Evolutionary conservation across 352 stramenopile genomes (phyloP), one percentile per base, ranked within the genome.

Genomic region (Blastocystis sp.): DNA sequence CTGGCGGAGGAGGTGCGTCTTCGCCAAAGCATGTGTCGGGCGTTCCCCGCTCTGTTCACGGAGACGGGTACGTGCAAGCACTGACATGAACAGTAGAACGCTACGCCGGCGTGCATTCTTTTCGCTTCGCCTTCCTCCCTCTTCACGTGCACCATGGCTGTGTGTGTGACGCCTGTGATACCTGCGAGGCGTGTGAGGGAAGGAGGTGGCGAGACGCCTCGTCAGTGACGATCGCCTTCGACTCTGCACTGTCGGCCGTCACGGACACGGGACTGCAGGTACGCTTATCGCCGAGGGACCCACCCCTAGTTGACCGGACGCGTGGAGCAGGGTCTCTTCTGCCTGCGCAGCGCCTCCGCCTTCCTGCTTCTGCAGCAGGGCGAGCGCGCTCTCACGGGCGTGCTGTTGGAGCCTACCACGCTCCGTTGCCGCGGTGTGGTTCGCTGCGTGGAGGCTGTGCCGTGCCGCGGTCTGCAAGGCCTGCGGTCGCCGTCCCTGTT

Each of bases 401-500:
- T 56, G 48, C 5, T 56, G 5, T 17, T 56, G 48, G 14, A 56
- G 5, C 5, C 5, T 14, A 14, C 48, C 5, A 56, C 48, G 48
- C 5, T 56, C 5, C 48, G 48, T 7, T 56, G 48, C 14, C 5
- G 14, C 5, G 48, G 48, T 17, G 5, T 56, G 5, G 48, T 56
- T 14, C 5, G 14, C 48, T 56, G 48, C 14, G 48, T 56, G 48
- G 48, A 56, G 48, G 14, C 5, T 14, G 48, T 14, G 5, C 5
- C 48, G 14, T 56, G 5, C 14, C 48, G 48, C 48, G 66, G 66
- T 9, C 38, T 76, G 21, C 66, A 76, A n/a, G 66, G 66, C 17
- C 21, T 76, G 7, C 66, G 66, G 14, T 76, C 66, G 52, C 66
- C 66, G 2, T 59, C 66, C 21, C 48, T 76, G 14, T 76, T 76